These are phyloP conservation scores for Leptodermis oblonga DNA, from an alignment of 257 asterid genomes.

Conservation along the genomic window DNA sequence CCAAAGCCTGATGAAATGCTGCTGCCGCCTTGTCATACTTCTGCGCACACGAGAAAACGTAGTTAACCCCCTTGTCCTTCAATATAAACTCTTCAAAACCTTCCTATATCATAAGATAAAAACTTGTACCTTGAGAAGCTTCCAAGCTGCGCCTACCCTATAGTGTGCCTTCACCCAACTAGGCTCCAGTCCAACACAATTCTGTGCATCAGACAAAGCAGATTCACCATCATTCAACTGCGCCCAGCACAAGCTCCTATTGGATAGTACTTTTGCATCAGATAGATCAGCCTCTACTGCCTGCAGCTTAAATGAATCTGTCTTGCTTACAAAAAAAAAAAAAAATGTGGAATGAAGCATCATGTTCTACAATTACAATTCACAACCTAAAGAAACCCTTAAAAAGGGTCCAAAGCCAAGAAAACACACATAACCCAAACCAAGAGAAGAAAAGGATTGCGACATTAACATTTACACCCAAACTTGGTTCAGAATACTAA, in stretches of 20 bases:
- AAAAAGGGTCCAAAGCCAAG: neutral
- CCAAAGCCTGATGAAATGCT: conserved; percentile 23
- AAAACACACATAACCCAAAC: neutral
- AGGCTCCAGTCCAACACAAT: conserved; percentile 6
- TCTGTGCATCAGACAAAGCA: conserved; percentile 11
- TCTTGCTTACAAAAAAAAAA: neutral
- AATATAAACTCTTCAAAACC: neutral
- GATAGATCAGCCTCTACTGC: neutral
- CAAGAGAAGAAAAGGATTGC: neutral
- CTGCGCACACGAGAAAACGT: conserved; percentile 1
- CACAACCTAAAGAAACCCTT: neutral
- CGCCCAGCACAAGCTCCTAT: conserved; percentile 12
- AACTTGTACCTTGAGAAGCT: neutral
- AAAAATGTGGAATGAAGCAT: neutral
- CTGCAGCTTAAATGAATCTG: neutral
- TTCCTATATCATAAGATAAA: neutral
- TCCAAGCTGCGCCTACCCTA: conserved; percentile 17
- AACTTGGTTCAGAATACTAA: no score
- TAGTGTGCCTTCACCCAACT: conserved; percentile 14
- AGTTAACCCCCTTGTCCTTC: neutral
- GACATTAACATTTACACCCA: no score
- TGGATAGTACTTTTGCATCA: conserved; percentile 9
- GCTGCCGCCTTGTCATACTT: conserved; percentile 13
- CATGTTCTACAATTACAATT: neutral
- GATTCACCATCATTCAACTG: neutral